phyloP scores from a whole-genome alignment of 2,329 filamentous ascomycete genomes.

The Fusarium citri region DNA sequence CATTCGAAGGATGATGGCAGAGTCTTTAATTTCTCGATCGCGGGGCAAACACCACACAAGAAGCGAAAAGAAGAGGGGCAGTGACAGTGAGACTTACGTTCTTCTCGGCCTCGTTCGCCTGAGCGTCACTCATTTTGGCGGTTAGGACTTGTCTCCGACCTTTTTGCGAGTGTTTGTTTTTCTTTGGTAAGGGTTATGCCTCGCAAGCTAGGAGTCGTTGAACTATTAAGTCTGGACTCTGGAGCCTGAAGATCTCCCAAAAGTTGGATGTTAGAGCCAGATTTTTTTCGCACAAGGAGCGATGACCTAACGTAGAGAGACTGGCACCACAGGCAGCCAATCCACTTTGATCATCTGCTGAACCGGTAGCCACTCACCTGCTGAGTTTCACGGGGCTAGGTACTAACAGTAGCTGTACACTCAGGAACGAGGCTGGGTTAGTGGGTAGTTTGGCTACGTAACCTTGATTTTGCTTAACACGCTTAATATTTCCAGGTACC shows the following conservation, averaged over 20 bases:
- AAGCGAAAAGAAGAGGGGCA: conserved; percentile 35
- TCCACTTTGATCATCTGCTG: conserved; percentile 24
- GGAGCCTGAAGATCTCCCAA: conserved; percentile 42
- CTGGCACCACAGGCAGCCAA: conserved; percentile 17
- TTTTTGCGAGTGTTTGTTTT: conserved; percentile 36
- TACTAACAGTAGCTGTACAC: not conserved
- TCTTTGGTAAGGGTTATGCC: conserved; percentile 20
- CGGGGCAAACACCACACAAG: conserved; percentile 47
- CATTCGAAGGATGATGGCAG: conserved; percentile 8
- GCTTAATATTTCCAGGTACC: conserved; percentile 14
- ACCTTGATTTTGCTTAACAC: conserved; percentile 15
- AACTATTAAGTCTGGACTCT: conserved; percentile 37
- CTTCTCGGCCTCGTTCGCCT: conserved; percentile 96
- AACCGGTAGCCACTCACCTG: not conserved
- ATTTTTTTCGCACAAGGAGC: conserved; percentile 48
- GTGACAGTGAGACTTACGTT: conserved; percentile 68
- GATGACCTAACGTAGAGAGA: conserved; percentile 38
- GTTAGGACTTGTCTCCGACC: conserved; percentile 38
- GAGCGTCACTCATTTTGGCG: conserved; percentile 84
- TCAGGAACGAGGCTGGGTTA: not conserved
- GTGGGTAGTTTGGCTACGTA: conserved; percentile 24
- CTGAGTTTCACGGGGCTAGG: not conserved
- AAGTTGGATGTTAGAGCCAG: conserved; percentile 50
- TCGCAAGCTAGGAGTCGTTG: conserved; percentile 43
- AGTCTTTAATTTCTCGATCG: conserved; percentile 37